Base-by-base conservation (phyloP, 192 early-diverging fungal genomes). In the Thamnidium elegans region DNA sequence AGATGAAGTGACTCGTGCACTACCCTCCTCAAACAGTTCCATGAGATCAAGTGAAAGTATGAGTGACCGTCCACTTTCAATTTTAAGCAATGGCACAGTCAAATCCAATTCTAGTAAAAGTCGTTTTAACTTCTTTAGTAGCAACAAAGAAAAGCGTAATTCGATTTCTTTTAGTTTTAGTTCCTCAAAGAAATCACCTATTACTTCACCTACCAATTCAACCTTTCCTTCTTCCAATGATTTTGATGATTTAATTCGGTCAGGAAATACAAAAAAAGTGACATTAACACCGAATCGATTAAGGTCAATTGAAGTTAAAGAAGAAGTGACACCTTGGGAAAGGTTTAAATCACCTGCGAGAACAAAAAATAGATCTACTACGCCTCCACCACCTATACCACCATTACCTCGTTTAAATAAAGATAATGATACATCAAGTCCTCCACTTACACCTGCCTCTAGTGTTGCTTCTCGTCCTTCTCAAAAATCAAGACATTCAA, bases 231-330 rank as follows among this genome's bases (percentile, higher is more conserved):
- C 58, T 14, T 46, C 52, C 2, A 36, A 59, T 23, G 63, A 76
- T 32, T 85, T 85, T 67, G 84, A 85, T 44, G 75, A 78, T 48
- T 44, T 85, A 11, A 79, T 85, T 39, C 68, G 72, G 19, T 79
- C 74, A 39, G 79, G 79, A 56, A 74, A 83, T 45, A 86, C 84
- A 5, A 80, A 79, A 75, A 81, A 81, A 42, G 78, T 86, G 13
- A 76, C 78, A 7, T 62, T 86, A n/a, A 86, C 84, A 7, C 84
- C 84, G n/a, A 83, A 83, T 61, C 73, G 84, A 55, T 65, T 86
- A 31, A 66, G 73, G 4, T 80, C 84, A 3, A 83, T 86, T 55
- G 84, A 86, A 56, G 70, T 83, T 1, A 50, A 64, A 31, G 20
- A 23, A 51, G 67, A 44, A 48, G 14, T 7, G 23, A 50, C 45